phyloP scores from a whole-genome alignment of 2,329 filamentous ascomycete genomes.

The Verruconis gallopava region DNA sequence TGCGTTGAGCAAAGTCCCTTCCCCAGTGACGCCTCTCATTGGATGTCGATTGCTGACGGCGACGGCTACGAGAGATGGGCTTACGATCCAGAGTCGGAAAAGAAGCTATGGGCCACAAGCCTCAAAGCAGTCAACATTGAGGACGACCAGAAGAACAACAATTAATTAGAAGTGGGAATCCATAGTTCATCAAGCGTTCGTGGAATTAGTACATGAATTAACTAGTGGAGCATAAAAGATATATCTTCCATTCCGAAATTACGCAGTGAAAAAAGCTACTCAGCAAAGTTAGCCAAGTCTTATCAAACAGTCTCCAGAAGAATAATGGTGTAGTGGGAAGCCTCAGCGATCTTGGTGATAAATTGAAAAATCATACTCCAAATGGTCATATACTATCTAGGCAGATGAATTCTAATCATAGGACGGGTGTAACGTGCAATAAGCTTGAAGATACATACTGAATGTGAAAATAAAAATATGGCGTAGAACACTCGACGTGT shows the following conservation, averaged over 20 bases:
- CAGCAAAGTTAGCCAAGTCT: too few species aligned
- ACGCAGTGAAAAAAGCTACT: too few species aligned
- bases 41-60: conserved; percentile 11
- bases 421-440: conserved; percentile 30
- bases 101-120: conserved; percentile 30
- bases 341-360: conserved; percentile 59
- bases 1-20: conserved; percentile 21
- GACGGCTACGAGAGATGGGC: conserved; percentile 22
- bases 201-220: too few species aligned
- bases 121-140: conserved; percentile 19
- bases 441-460: too few species aligned
- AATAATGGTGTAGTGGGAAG: conserved; percentile 16
- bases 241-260: too few species aligned
- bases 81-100: conserved; percentile 28
- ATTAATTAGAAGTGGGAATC: too few species aligned
- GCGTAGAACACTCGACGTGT: not conserved
- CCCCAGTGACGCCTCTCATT: conserved; percentile 17
- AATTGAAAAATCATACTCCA: conserved; percentile 43
- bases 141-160: conserved; percentile 4
- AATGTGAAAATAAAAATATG: not conserved
- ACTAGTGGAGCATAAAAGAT: too few species aligned
- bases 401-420: conserved; percentile 53
- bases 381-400: conserved; percentile 58
- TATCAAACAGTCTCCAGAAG: too few species aligned
- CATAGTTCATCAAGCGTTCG: not conserved